phyloP scores from a whole-genome alignment of 2,329 filamentous ascomycete species.

The Fusarium sp. region DNA sequence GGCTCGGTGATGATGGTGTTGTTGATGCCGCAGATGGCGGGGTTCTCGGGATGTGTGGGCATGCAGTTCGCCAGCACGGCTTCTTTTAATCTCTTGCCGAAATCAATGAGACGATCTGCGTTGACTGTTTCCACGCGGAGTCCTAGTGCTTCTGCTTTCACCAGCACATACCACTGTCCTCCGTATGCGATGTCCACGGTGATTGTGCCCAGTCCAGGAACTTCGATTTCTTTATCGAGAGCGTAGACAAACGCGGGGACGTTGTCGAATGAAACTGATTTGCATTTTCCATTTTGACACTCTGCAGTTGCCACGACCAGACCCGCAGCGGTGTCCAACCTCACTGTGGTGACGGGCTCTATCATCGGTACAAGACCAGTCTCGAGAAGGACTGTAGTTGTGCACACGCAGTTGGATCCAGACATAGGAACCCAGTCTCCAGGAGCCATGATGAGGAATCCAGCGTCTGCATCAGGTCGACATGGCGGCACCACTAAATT shows the following conservation, averaged over 20 bases:
- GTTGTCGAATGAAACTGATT: constrained; percentile 24
- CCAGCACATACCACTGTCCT: constrained; percentile 26
- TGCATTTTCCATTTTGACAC: constrained; percentile 23
- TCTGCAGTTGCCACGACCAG: constrained; percentile 22
- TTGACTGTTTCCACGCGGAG: constrained; percentile 24
- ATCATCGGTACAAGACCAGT: constrained; percentile 59
- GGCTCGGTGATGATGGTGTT: constrained; percentile 54
- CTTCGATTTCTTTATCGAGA: constrained; percentile 13
- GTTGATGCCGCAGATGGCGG: constrained; percentile 56
- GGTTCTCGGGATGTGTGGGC: constrained; percentile 58
- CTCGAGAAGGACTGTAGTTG: constrained; percentile 59
- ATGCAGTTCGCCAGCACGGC: constrained; percentile 52
- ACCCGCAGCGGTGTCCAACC: constrained; percentile 13
- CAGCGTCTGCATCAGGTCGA: constrained; percentile 57
- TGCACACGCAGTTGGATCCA: constrained; percentile 58
- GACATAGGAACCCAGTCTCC: constrained; percentile 50
- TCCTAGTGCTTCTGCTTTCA: constrained; percentile 19
- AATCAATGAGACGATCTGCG: constrained; percentile 12
- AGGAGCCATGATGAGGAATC: constrained; percentile 53
- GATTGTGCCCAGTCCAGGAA: neutral
- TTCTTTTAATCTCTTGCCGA: constrained; percentile 59
- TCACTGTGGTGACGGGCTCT: constrained; percentile 47
- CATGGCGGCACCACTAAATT: constrained; percentile 41
- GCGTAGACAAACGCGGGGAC: constrained; percentile 20
- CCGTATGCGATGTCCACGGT: constrained; percentile 17